These are phyloP conservation scores for Xylariaceae sp. DNA, from an alignment of 2,329 filamentous ascomycete species.

Conservation along the genomic window DNA sequence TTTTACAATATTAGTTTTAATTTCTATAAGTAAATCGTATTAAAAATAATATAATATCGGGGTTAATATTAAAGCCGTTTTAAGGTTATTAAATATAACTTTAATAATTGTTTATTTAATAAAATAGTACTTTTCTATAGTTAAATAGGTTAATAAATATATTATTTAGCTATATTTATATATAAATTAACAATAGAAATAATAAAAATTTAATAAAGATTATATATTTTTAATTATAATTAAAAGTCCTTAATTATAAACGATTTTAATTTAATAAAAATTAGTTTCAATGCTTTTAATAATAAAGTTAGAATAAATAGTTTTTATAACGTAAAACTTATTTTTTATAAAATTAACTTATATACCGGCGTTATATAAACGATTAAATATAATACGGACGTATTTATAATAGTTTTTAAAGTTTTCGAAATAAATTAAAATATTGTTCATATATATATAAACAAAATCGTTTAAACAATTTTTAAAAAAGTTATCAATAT, in stretches of 20 bases:
- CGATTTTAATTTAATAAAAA: neutral
- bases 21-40: neutral
- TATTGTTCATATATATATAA: conserved; percentile 1
- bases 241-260: conserved; percentile 1
- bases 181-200: conserved; percentile 8
- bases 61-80: neutral
- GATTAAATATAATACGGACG: conserved; percentile 3
- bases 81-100: neutral
- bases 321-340: neutral
- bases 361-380: neutral
- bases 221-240: conserved; percentile 3
- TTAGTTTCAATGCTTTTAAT: neutral
- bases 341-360: conserved; percentile 2
- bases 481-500: neutral
- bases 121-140: neutral
- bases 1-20: neutral
- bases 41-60: neutral
- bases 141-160: neutral
- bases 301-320: conserved; percentile 1
- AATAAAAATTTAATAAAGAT: conserved; percentile 4
- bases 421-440: conserved; percentile 8
- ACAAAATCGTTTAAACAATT: conserved; percentile 1
- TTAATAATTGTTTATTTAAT: neutral
- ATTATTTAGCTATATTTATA: neutral
- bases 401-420: neutral